Conservation (phyloP, 2,329 filamentous ascomycete species). For the Cryoendolithus antarcticus region DNA sequence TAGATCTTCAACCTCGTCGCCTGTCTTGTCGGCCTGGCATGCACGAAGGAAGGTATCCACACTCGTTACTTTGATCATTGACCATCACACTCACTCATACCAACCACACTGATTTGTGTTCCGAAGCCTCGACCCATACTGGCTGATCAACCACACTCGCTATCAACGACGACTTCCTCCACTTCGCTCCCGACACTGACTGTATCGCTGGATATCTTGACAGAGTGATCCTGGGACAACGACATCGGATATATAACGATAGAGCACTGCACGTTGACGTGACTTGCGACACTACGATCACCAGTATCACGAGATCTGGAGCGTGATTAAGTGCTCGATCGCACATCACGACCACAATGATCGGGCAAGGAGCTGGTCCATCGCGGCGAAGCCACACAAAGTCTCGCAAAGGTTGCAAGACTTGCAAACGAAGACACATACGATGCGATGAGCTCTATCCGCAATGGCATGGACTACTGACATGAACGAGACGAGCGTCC, state of each 20-base stretch:
- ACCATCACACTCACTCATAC: too few relatives aligned
- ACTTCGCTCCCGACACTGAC: not conserved
- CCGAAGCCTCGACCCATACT: too few relatives aligned
- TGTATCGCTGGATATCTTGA: not conserved
- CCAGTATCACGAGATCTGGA: too few relatives aligned
- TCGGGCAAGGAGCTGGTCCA: slow-evolving; percentile 87
- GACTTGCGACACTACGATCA: not conserved
- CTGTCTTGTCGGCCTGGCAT: too few relatives aligned
- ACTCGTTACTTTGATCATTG: too few relatives aligned
- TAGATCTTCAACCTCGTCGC: too few relatives aligned
- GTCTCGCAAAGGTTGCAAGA: slow-evolving; percentile 95
- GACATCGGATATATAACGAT: not conserved
- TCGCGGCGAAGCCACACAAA: slow-evolving; percentile 91
- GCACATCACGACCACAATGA: slow-evolving; percentile 43
- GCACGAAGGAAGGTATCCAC: too few relatives aligned
- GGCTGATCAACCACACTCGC: not conserved
- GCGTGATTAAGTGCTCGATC: too few relatives aligned
- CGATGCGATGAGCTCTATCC: slow-evolving; percentile 95
- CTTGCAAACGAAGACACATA: slow-evolving; percentile 95
- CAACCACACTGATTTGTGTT: too few relatives aligned
- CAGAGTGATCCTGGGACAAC: not conserved
- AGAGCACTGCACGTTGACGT: not conserved
- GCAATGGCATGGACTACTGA: slow-evolving; percentile 59
- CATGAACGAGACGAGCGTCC: not conserved
- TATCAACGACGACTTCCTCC: not conserved